Conservation (phyloP, 768 basidiomycete genomes). For the Paxillus involutus region DNA sequence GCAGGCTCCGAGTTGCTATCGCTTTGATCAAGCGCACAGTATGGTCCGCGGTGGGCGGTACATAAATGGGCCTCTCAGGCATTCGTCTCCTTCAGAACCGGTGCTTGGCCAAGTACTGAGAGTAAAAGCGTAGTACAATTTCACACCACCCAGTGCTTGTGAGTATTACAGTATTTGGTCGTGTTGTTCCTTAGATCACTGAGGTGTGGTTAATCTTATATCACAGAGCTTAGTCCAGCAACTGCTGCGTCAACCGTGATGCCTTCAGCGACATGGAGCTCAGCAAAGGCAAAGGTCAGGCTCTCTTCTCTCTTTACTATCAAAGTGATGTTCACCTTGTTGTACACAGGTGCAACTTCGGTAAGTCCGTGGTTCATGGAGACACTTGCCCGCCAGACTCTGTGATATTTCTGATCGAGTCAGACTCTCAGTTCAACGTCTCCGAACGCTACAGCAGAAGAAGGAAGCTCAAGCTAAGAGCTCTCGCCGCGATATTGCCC, state of each 20-base stretch:
- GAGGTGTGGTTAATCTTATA: too few relatives aligned
- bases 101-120: neutral
- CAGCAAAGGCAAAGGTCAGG: slow-evolving; percentile 59
- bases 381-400: neutral
- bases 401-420: slow-evolving; percentile 7
- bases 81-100: neutral
- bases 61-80: neutral
- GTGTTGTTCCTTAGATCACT: neutral
- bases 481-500: slow-evolving; percentile 77
- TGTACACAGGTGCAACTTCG: slow-evolving; percentile 45
- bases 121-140: too few relatives aligned
- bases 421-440: slow-evolving; percentile 82
- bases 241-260: slow-evolving; percentile 11
- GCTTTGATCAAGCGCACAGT: too few relatives aligned
- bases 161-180: neutral
- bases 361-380: slow-evolving; percentile 25
- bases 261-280: slow-evolving; percentile 48
- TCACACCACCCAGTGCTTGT: too few relatives aligned
- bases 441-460: slow-evolving; percentile 89
- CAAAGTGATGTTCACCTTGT: slow-evolving; percentile 2
- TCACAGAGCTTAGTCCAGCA: too few relatives aligned
- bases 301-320: neutral
- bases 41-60: neutral
- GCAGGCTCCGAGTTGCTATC: too few relatives aligned
- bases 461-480: slow-evolving; percentile 81